Evolutionary conservation across 495 filamentous ascomycete genomes (phyloP).

Genomic region (Clohesyomyces aquaticus): DNA sequence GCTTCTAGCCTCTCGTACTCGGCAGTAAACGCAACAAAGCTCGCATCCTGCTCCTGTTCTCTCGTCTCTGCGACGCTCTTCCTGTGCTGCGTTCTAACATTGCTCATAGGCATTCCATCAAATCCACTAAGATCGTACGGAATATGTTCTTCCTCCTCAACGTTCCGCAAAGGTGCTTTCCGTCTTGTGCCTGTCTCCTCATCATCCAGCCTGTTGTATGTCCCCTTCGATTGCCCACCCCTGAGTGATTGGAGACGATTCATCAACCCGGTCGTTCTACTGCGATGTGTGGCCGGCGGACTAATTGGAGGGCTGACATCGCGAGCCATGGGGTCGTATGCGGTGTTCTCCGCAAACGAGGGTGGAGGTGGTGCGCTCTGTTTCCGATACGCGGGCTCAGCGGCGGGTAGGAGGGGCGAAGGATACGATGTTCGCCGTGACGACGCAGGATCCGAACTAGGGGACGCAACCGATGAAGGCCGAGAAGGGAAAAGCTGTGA

Average conservation of each 20-base stretch:
- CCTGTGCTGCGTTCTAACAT: slow-evolving; percentile 15
- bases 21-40: slow-evolving; percentile 36
- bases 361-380: slow-evolving; percentile 37
- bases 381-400: slow-evolving; percentile 35
- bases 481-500: slow-evolving; percentile 41
- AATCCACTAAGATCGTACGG: slow-evolving; percentile 40
- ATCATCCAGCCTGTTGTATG: slow-evolving; percentile 36
- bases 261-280: slow-evolving; percentile 22
- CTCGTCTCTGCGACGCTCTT: slow-evolving; percentile 25
- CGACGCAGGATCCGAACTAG: slow-evolving; percentile 13
- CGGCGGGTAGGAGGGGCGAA: slow-evolving; percentile 31
- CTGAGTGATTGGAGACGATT: slow-evolving; percentile 33
- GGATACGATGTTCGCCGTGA: slow-evolving; percentile 34
- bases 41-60: slow-evolving; percentile 21
- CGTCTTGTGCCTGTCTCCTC: slow-evolving; percentile 17
- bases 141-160: slow-evolving; percentile 37
- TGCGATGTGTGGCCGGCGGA: slow-evolving; percentile 2
- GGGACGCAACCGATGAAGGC: slow-evolving; percentile 25
- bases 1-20: slow-evolving; percentile 39
- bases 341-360: slow-evolving; percentile 32
- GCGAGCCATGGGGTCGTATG: slow-evolving; percentile 22
- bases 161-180: slow-evolving; percentile 17
- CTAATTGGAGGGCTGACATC: slow-evolving; percentile 14
- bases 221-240: slow-evolving; percentile 13
- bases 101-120: slow-evolving; percentile 34